These are phyloP conservation scores for Scytalidium sp. DNA, from an alignment of 2,329 filamentous ascomycete genomes.

Conservation along the genomic window DNA sequence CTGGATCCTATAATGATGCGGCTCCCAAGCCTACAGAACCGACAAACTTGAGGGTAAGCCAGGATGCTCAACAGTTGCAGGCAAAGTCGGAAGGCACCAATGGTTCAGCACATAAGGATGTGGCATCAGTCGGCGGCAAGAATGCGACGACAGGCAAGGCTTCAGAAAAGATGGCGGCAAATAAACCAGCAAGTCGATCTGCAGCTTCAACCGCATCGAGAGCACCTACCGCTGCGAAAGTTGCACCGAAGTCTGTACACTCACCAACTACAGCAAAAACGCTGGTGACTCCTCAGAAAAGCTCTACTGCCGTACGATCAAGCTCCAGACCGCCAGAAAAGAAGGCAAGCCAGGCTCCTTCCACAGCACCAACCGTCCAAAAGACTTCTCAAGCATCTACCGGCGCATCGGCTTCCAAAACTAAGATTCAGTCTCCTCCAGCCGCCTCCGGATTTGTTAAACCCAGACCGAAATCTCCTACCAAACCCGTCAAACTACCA, in stretches of 20 bases:
- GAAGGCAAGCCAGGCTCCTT: constrained; percentile 12
- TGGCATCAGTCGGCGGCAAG: not conserved
- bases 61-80: not conserved
- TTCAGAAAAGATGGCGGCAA: constrained; percentile 10
- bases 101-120: not conserved
- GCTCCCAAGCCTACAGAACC: not conserved
- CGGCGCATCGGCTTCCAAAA: constrained; percentile 17
- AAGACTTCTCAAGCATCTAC: constrained; percentile 21
- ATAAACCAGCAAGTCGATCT: constrained; percentile 14
- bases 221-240: constrained; percentile 19
- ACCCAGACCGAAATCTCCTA: constrained; percentile 65
- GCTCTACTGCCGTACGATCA: constrained; percentile 21
- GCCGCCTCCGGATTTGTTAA: constrained; percentile 43
- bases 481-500: constrained; percentile 63
- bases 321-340: constrained; percentile 19
- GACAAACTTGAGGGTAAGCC: not conserved
- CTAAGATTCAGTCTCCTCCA: constrained; percentile 22
- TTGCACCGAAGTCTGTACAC: constrained; percentile 25
- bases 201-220: constrained; percentile 22
- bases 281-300: constrained; percentile 30
- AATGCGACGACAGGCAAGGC: not conserved
- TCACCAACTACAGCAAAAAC: constrained; percentile 33
- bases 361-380: constrained; percentile 11
- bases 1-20: constrained; percentile 1
- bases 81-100: not conserved